Conservation (phyloP, 305 asterid species). For the Striga hermonthica region DNA sequence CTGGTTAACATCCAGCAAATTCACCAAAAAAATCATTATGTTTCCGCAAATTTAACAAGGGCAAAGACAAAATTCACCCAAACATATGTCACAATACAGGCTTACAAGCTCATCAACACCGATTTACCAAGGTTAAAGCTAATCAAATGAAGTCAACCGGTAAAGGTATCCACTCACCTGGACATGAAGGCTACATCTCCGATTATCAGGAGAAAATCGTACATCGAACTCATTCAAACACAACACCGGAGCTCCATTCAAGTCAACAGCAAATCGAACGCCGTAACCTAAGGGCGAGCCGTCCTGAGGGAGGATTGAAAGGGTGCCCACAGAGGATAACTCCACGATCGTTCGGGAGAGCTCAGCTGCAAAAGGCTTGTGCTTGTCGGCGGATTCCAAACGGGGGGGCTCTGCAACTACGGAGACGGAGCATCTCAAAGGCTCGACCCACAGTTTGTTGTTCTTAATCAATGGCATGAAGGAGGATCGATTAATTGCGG, state of each 20-base stretch:
- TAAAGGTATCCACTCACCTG: slow-evolving; percentile 40
- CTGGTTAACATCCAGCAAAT: slow-evolving; percentile 41
- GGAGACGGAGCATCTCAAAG: slow-evolving; percentile 57
- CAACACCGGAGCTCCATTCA: slow-evolving; percentile 66
- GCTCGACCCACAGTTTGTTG: slow-evolving; percentile 32
- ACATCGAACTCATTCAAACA: slow-evolving; percentile 45
- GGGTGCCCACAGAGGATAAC: slow-evolving; percentile 70
- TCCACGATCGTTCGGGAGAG: slow-evolving; percentile 76
- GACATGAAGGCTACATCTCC: slow-evolving; percentile 59
- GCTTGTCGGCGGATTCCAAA: slow-evolving; percentile 38
- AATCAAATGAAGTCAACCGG: not conserved
- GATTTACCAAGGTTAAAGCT: slow-evolving; percentile 12
- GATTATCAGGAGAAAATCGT: slow-evolving; percentile 31
- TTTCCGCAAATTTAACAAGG: not conserved
- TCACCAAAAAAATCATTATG: not conserved
- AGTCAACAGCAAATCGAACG: slow-evolving; percentile 77
- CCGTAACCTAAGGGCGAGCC: slow-evolving; percentile 83
- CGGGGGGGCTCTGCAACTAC: slow-evolving; percentile 57
- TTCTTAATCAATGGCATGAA: slow-evolving; percentile 27
- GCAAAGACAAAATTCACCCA: not conserved
- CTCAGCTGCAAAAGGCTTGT: slow-evolving; percentile 76
- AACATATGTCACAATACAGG: not conserved
- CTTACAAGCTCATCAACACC: not conserved
- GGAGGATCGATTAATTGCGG: slow-evolving; percentile 21
- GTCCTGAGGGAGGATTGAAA: slow-evolving; percentile 57